These are phyloP conservation scores for Sporothrix brasiliensis DNA, from an alignment of 2,329 filamentous ascomycete species.

Conservation along the genomic window DNA sequence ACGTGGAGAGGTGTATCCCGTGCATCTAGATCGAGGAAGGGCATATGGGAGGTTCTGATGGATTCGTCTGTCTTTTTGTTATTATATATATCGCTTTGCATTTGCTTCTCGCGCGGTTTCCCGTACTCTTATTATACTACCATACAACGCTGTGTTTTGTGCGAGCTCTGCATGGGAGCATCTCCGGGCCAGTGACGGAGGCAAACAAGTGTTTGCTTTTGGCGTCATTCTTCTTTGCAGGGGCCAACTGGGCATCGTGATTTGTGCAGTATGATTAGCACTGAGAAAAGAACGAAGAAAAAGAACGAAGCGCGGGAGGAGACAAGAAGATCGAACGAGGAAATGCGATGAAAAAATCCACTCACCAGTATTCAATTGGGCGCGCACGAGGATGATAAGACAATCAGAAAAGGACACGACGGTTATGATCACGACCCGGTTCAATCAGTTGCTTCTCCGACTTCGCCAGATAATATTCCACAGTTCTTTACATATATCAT, in stretches of 20 bases:
- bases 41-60: constrained; percentile 2
- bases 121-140: constrained; percentile 2
- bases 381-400: neutral
- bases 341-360: neutral
- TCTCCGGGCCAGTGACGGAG: neutral
- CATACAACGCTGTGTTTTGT: constrained; percentile 7
- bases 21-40: constrained; percentile 4
- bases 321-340: neutral
- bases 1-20: neutral
- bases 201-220: neutral
- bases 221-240: neutral
- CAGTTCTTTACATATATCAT: neutral
- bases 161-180: neutral
- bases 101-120: constrained; percentile 12
- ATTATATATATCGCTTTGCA: neutral
- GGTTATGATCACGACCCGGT: neutral
- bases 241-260: neutral
- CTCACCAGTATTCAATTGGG: neutral
- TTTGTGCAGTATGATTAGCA: no score
- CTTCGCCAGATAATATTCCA: neutral
- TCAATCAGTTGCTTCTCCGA: neutral
- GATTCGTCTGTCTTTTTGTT: constrained; percentile 1
- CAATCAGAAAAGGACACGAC: neutral
- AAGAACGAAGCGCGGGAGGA: no score
- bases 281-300: no score